These are phyloP conservation scores for Aureobasidium sp. DNA, from an alignment of 2,329 filamentous ascomycete species.

Conservation along the genomic window DNA sequence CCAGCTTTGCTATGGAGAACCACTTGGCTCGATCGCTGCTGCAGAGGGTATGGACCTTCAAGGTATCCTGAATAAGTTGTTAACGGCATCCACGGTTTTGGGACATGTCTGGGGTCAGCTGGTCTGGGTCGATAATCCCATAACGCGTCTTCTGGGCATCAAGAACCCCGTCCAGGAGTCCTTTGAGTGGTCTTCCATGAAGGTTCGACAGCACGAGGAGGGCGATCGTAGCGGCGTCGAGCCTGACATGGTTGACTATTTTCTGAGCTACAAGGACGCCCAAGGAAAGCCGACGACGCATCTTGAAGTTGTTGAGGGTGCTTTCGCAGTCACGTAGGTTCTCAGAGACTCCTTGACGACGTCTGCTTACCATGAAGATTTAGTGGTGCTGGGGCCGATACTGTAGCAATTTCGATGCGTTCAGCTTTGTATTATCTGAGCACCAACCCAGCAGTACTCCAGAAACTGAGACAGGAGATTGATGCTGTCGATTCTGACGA, in stretches of 20 bases:
- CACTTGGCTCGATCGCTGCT: constrained; percentile 12
- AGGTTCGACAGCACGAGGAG: constrained; percentile 8
- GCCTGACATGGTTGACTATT: constrained; percentile 17
- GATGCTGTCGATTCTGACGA: background rate
- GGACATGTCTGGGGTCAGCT: constrained; percentile 15
- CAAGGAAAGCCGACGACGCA: constrained; percentile 7
- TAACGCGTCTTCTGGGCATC: constrained; percentile 2
- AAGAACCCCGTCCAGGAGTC: constrained; percentile 10
- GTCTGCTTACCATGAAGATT: background rate
- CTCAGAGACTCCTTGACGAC: background rate
- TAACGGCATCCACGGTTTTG: background rate
- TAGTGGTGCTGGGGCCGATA: constrained; percentile 14
- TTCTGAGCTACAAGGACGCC: constrained; percentile 10
- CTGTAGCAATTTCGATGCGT: constrained; percentile 6
- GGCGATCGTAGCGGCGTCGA: background rate
- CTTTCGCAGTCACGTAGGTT: constrained; percentile 7
- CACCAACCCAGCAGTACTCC: background rate
- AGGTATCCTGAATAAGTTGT: background rate
- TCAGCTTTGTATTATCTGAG: background rate
- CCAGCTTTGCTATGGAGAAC: constrained; percentile 14
- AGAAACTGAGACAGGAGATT: background rate
- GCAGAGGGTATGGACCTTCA: background rate
- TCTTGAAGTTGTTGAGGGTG: constrained; percentile 14
- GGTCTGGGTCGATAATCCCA: constrained; percentile 9
- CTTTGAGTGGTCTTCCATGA: constrained; percentile 12